Evolutionary conservation across 441 rosid species (phyloP), one percentile per base, ranked within the genome.

Genomic region (Geranium incanum): DNA sequence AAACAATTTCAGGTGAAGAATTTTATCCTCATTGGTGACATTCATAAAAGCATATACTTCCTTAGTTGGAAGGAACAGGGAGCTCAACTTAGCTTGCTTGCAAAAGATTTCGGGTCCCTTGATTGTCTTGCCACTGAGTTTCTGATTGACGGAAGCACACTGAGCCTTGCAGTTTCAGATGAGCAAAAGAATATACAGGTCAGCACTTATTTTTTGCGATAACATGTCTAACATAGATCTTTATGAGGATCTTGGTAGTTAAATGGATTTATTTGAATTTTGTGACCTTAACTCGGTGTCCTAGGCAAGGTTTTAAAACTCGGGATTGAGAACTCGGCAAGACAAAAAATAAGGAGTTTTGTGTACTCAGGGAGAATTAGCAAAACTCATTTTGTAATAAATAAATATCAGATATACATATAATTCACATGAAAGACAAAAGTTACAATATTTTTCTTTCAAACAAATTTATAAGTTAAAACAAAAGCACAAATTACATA

Each of bases 31-130:
- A 84, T 92, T 74, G 95, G 99, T 37, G 99, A 95, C 71, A 77
- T 91, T 83, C 97, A 95, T 82, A 86, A 89, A 84, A 92, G 99
- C 81, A 88, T 92, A 78, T 89, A 90, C 84, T 95, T 95, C 79
- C 95, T 95, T 71, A 91, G 84, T 80, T 95, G 99, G 99, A 95
- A 91, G 81, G 99, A 95, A 82, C 93, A 92, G 80, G 99, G 97
- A 68, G 88, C 99, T 77, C 98, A 92, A 77, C 96, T 95, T 72
- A 89, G 71, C 82, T 84, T 92, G 81, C 78, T 95, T 84, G 97
- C 98, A 73, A 95, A 95, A 82, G 99, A 95, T 84, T 95, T 90
- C 67, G 96, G 96, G 69, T 88, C 95, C 37, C 95, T 95, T 33
- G 99, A 95, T 85, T 92, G 97, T 83, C 81, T 86, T 62, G 96